Evolutionary conservation across 2,329 filamentous ascomycete species (phyloP), one percentile per base, ranked within the genome.

Genomic region (Fusarium poae): DNA sequence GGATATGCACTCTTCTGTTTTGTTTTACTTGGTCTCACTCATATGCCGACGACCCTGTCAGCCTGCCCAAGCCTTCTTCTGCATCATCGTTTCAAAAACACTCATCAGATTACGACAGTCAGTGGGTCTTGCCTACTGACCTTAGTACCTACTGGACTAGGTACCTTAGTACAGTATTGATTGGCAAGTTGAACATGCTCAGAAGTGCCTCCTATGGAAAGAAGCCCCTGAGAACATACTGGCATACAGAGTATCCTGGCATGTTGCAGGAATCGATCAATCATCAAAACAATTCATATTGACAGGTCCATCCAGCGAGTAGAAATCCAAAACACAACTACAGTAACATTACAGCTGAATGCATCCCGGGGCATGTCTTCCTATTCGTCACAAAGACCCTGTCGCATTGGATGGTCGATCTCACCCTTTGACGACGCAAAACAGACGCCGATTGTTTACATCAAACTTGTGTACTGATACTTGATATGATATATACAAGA

Each of bases 311-410:
- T 48, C 34, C 45, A 46, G 23, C 50, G 29, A 50, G 46, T 57
- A 50, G 50, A 40, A 56, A 37, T 45, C 34, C 35, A 29, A 48
- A 20, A 29, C 43, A 51, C 51, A 20, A 54, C 44, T 50, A 16
- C 32, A 59, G 55, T 56, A 61, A 62, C 64, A 68, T 70, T 57
- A 57, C 62, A 66, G 61, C 65, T 62, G 65, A 68, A 35, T 51
- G 43, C 30, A 68, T 63, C 66, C 66, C 30, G 57, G 57, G 59
- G 23, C 27, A 51, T 46, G 52, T 32, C 60, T 56, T 39, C 56
- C 54, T 34, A 71, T 71, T 71, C 66, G 67, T 48, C 42, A 42
- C 37, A 57, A 43, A 45, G 48, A 61, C 62, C 67, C 48, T 68
- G 67, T 51, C 50, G 32, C 49, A 42, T 66, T 37, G 55, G 34